Conservation (phyloP, 208 protist genomes). For the Acanthamoeba royreba region DNA sequence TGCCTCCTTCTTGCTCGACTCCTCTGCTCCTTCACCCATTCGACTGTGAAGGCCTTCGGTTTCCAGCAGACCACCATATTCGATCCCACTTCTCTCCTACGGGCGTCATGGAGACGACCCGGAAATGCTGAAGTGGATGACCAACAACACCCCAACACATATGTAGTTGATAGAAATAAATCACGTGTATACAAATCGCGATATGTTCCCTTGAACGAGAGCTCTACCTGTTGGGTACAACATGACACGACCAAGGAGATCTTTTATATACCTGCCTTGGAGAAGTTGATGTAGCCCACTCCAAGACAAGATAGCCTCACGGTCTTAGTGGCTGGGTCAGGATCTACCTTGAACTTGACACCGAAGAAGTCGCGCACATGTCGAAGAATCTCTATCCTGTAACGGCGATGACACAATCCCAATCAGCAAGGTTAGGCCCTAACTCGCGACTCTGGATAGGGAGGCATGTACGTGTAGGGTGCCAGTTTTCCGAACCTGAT, state of each 20-base stretch:
- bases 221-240: too few relatives aligned
- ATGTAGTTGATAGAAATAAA: too few relatives aligned
- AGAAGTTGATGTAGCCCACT: constrained; percentile 75
- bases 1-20: background rate
- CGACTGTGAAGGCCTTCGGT: too few relatives aligned
- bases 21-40: background rate
- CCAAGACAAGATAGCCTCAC: constrained; percentile 77
- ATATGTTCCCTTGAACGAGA: too few relatives aligned
- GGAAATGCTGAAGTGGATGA: too few relatives aligned
- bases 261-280: background rate
- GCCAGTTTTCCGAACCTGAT: constrained; percentile 74
- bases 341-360: constrained; percentile 70
- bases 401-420: background rate
- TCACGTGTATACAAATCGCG: too few relatives aligned
- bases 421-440: too few relatives aligned
- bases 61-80: too few relatives aligned
- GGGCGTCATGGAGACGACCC: too few relatives aligned
- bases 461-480: constrained; percentile 55
- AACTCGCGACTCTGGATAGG: background rate
- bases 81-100: too few relatives aligned
- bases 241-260: too few relatives aligned
- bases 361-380: constrained; percentile 70
- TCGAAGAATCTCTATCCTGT: constrained; percentile 61
- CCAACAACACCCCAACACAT: too few relatives aligned
- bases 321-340: constrained; percentile 66